Percentiles rank a stretch among this genome's conserved stretches.
Conservation (phyloP, 257 asterid species). For the Nicotiana obtusifolia region DNA sequence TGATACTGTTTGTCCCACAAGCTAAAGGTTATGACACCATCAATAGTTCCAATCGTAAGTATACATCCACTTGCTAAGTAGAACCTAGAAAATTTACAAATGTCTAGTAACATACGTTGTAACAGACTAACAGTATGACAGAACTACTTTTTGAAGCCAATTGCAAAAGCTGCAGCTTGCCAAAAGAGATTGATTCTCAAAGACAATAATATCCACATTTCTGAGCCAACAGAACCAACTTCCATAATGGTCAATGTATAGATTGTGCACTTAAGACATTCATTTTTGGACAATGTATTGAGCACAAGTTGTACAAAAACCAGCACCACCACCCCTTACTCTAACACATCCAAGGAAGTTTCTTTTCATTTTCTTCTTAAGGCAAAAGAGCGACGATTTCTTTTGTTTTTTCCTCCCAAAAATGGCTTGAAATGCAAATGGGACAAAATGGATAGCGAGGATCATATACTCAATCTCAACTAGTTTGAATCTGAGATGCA, state of each 20-base stretch:
- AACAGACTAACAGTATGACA: not conserved
- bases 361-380: not conserved
- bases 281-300: not conserved
- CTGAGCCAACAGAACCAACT: not conserved
- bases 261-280: not conserved
- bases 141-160: not conserved
- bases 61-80: not conserved
- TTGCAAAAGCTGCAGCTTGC: not conserved
- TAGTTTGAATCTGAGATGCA: no score
- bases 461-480: no score
- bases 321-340: not conserved
- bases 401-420: no score
- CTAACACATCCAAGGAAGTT: not conserved
- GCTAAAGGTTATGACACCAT: not conserved
- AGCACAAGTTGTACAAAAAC: not conserved
- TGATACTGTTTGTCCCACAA: not conserved
- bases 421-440: no score
- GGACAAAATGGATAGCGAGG: no score
- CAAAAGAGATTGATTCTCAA: not conserved
- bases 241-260: conserved; percentile 1
- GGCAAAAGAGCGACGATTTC: not conserved
- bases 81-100: not conserved
- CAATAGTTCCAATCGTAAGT: not conserved
- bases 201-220: not conserved
- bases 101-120: not conserved